phyloP scores from a whole-genome alignment of 257 asterid species.

The Thymus mandschuricus region DNA sequence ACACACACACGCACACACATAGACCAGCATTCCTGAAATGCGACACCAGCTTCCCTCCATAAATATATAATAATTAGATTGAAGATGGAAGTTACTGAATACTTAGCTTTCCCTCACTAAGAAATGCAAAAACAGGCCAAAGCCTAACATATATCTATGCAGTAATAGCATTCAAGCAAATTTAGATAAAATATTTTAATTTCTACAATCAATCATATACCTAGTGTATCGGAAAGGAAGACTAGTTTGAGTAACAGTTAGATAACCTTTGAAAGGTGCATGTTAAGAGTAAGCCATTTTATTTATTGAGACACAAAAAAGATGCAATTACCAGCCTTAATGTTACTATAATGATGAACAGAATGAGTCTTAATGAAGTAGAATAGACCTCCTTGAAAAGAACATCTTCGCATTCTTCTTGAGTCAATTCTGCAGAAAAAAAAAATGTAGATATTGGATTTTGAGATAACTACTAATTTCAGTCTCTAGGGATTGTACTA shows the following conservation, averaged over 20 bases:
- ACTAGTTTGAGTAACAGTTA: conserved; percentile 2
- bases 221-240: not conserved
- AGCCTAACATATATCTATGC: conserved; percentile 2
- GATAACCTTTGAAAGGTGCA: conserved; percentile 13
- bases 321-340: conserved; percentile 5
- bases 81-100: not conserved
- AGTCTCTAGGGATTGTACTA: conserved; percentile 9
- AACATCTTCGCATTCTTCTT: conserved; percentile 91
- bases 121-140: not conserved
- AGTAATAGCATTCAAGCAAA: conserved; percentile 18
- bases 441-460: conserved; percentile 22
- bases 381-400: conserved; percentile 81
- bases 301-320: conserved; percentile 4
- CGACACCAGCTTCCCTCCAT: no score
- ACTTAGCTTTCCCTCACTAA: not conserved
- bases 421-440: conserved; percentile 77
- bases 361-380: conserved; percentile 24
- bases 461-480: conserved; percentile 4
- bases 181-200: not conserved
- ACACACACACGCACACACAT: no score
- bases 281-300: not conserved
- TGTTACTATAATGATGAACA: conserved; percentile 18
- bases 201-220: not conserved
- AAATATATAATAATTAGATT: not conserved
- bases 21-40: no score